Evolutionary conservation across 2,329 filamentous ascomycete species (phyloP).

Genomic region (Cryphonectria japonica): DNA sequence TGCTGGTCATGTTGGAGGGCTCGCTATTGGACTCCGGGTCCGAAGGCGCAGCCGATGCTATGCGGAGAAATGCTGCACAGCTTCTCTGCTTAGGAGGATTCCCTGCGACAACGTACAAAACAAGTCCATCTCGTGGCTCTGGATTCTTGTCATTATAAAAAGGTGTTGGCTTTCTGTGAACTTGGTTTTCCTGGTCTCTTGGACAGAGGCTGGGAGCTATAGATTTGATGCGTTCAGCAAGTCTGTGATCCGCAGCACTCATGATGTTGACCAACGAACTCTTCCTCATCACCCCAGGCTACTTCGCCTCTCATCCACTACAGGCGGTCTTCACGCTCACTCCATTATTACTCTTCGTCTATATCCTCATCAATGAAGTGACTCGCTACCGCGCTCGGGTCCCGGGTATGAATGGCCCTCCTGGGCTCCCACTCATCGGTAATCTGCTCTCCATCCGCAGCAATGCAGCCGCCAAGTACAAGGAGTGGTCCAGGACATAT

Average conservation of each 20-base stretch:
- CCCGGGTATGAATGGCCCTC: conserved; percentile 50
- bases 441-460: conserved; percentile 58
- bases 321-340: conserved; percentile 7
- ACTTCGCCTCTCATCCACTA: conserved; percentile 2
- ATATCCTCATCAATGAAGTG: conserved; percentile 54
- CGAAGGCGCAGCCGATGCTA: conserved; percentile 1
- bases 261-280: conserved; percentile 12
- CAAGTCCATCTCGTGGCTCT: background rate
- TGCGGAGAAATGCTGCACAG: background rate
- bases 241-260: background rate
- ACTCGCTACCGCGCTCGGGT: conserved; percentile 50
- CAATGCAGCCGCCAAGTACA: conserved; percentile 60
- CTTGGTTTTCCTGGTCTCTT: background rate
- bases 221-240: background rate
- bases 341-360: conserved; percentile 42
- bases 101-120: background rate
- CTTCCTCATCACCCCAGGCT: background rate
- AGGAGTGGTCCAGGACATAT: conserved; percentile 36
- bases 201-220: background rate
- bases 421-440: conserved; percentile 56
- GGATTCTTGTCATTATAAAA: background rate
- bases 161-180: background rate
- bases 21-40: background rate
- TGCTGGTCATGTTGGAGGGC: background rate
- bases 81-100: background rate